These are phyloP conservation scores for Herpetospermum pedunculosum DNA, from an alignment of 306 rosid genomes.

Conservation along the genomic window DNA sequence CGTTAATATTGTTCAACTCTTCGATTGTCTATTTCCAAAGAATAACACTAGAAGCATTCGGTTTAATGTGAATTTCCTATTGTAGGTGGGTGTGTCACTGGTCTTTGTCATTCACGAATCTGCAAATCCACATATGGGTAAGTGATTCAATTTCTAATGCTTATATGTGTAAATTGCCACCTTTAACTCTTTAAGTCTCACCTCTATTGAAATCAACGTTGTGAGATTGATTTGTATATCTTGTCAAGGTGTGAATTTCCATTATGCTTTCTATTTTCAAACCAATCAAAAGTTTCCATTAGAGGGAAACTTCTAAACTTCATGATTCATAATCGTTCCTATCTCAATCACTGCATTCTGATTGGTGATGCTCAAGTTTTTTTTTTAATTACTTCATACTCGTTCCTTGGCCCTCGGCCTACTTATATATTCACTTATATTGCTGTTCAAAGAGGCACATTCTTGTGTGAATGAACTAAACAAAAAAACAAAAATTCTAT, in stretches of 20 bases:
- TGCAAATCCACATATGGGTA: slow-evolving; percentile 96
- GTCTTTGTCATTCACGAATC: slow-evolving; percentile 97
- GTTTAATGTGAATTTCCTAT: slow-evolving; percentile 16
- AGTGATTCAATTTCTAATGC: slow-evolving; percentile 16
- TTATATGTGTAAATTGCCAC: neutral
- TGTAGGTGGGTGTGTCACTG: slow-evolving; percentile 84
- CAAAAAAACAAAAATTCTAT: neutral
- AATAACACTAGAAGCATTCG: neutral
- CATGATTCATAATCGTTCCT: neutral
- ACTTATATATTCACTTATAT: neutral
- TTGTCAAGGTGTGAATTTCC: neutral
- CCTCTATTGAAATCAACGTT: neutral
- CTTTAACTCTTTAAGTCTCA: neutral
- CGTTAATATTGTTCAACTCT: neutral
- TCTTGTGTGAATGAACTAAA: neutral
- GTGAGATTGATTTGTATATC: neutral
- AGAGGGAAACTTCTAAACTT: neutral
- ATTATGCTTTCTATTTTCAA: neutral
- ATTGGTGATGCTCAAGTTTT: neutral
- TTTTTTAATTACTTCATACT: neutral
- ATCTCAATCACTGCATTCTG: neutral
- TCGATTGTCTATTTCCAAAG: neutral
- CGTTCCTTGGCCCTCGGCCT: neutral
- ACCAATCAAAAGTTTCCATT: neutral
- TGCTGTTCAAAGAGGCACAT: neutral